Percentiles rank a stretch among this genome's conserved stretches.
Conservation (phyloP, 495 filamentous ascomycete species). For the Penicillium maclennaniae region DNA sequence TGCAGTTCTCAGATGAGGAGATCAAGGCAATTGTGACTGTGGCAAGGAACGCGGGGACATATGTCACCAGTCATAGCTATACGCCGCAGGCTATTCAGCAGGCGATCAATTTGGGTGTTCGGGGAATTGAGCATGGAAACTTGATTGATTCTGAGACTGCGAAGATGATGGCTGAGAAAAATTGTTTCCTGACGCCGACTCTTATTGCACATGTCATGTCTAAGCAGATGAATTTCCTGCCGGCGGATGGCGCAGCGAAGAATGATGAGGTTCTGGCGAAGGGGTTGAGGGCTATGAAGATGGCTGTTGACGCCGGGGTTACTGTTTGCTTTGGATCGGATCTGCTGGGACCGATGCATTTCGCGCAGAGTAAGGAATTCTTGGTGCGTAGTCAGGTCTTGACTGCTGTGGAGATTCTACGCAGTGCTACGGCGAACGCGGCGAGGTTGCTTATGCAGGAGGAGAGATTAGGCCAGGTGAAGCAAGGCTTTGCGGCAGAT, state of each 20-base stretch:
- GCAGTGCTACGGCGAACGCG: slow-evolving; percentile 48
- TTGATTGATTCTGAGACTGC: slow-evolving; percentile 50
- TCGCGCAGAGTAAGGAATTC: slow-evolving; percentile 49
- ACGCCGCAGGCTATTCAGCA: slow-evolving; percentile 47
- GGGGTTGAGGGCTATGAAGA: slow-evolving; percentile 41
- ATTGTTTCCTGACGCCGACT: slow-evolving; percentile 49
- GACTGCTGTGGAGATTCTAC: slow-evolving; percentile 39
- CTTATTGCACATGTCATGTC: slow-evolving; percentile 51
- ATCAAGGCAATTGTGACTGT: slow-evolving; percentile 47
- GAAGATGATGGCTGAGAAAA: slow-evolving; percentile 39
- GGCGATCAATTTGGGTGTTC: slow-evolving; percentile 50
- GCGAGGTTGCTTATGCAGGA: slow-evolving; percentile 41
- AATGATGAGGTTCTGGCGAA: slow-evolving; percentile 44
- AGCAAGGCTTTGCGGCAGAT: slow-evolving; percentile 38
- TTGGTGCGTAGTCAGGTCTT: slow-evolving; percentile 39
- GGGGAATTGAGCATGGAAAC: slow-evolving; percentile 55
- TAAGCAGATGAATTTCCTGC: slow-evolving; percentile 36
- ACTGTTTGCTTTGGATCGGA: slow-evolving; percentile 54
- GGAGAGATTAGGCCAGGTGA: slow-evolving; percentile 40
- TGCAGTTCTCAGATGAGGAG: slow-evolving; percentile 52
- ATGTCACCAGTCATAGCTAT: slow-evolving; percentile 55
- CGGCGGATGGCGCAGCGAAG: slow-evolving; percentile 36
- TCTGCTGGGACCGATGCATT: slow-evolving; percentile 46
- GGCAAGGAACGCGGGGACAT: slow-evolving; percentile 44
- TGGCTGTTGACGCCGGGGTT: slow-evolving; percentile 45